Conservation (phyloP, 768 basidiomycete species). For the Tremella yokohamensis region DNA sequence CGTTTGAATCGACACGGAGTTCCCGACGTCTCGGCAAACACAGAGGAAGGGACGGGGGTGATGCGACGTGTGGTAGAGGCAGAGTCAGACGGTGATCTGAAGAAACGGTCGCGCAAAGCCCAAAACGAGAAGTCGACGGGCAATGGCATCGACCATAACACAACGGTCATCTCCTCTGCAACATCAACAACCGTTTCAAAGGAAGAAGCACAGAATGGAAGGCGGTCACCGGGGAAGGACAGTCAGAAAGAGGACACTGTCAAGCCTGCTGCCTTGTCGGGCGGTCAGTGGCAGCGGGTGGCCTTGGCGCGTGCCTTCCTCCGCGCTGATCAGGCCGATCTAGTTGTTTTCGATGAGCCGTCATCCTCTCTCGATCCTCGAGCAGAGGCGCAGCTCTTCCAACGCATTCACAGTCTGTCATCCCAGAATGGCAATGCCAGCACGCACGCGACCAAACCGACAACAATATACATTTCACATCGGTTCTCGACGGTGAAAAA, state of each 20-base stretch:
- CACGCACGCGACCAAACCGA: slow-evolving; percentile 9
- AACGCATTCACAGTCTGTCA: slow-evolving; percentile 42
- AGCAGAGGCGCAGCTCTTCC: slow-evolving; percentile 40
- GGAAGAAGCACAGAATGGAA: not conserved
- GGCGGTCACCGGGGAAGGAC: too few species aligned
- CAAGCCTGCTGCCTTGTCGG: slow-evolving; percentile 57
- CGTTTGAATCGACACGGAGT: slow-evolving; percentile 57
- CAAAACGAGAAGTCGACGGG: too few species aligned
- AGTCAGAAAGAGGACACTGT: not conserved
- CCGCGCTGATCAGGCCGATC: slow-evolving; percentile 72
- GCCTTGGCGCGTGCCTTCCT: slow-evolving; percentile 84
- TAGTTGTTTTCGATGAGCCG: slow-evolving; percentile 68
- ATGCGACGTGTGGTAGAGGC: too few species aligned
- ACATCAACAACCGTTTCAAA: not conserved
- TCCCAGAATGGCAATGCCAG: not conserved
- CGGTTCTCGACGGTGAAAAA: slow-evolving; percentile 33
- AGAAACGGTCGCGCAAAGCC: not conserved
- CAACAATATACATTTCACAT: slow-evolving; percentile 43
- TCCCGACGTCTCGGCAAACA: not conserved
- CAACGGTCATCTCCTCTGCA: not conserved
- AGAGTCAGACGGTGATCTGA: slow-evolving; percentile 1
- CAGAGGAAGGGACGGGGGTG: too few species aligned
- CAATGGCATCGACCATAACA: too few species aligned
- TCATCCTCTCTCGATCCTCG: slow-evolving; percentile 44
- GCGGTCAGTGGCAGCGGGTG: slow-evolving; percentile 64